Percentiles rank a stretch among this genome's conserved stretches.
These are phyloP conservation scores for Pholiota molesta DNA, from an alignment of 768 basidiomycete species.

Conservation along the genomic window DNA sequence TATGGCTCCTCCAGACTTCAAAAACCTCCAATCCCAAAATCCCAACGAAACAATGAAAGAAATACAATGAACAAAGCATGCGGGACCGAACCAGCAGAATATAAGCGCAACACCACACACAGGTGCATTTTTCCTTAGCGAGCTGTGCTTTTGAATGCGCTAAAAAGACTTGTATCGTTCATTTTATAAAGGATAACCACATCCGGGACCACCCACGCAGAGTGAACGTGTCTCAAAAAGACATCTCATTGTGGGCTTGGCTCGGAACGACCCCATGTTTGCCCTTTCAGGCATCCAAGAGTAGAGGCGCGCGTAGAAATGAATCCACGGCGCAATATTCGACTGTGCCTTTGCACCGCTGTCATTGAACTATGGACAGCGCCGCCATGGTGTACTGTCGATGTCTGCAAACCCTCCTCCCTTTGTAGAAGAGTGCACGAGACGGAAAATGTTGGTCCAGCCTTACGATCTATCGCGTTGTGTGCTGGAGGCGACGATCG, in stretches of 20 bases:
- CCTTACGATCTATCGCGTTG: slow-evolving; percentile 26
- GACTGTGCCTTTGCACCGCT: slow-evolving; percentile 31
- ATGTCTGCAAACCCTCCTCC: slow-evolving; percentile 1
- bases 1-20: neutral
- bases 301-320: neutral
- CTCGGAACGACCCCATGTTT: slow-evolving; percentile 20
- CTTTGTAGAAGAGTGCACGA: neutral
- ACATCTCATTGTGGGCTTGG: slow-evolving; percentile 24
- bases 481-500: slow-evolving; percentile 22
- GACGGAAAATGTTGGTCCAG: slow-evolving; percentile 23
- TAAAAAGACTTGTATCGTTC: slow-evolving; percentile 18
- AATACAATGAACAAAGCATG: neutral
- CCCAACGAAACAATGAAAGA: neutral
- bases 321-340: slow-evolving; percentile 6
- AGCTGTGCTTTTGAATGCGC: slow-evolving; percentile 2
- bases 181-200: slow-evolving; percentile 23
- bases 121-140: neutral
- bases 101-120: slow-evolving; percentile 13
- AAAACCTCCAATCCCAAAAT: neutral
- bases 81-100: slow-evolving; percentile 6
- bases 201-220: slow-evolving; percentile 30
- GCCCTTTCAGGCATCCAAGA: slow-evolving; percentile 4
- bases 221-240: slow-evolving; percentile 4
- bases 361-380: slow-evolving; percentile 20
- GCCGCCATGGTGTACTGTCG: slow-evolving; percentile 24